Evolutionary conservation across 306 rosid species (phyloP).

Genomic region (Quercus alba): DNA sequence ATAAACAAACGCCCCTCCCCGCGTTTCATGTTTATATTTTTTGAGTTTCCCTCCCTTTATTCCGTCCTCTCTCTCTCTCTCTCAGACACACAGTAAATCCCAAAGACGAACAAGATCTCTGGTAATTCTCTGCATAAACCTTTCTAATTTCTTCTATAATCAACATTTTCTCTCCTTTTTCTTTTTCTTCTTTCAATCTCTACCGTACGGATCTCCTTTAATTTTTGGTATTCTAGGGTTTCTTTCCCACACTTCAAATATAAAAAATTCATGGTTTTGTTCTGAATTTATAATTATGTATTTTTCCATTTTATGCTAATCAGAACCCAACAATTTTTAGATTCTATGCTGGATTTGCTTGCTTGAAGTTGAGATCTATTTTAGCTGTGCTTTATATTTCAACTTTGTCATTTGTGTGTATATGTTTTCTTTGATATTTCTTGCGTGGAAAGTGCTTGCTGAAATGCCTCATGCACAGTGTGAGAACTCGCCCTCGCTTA

Average conservation of each 20-base stretch:
- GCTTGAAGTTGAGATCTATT: background rate
- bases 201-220: background rate
- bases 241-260: background rate
- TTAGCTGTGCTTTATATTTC: background rate
- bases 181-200: background rate
- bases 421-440: background rate
- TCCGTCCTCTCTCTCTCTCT: no score
- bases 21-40: background rate
- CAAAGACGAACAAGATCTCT: background rate
- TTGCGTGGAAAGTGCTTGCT: background rate
- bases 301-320: background rate
- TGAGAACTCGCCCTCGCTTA: background rate
- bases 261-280: background rate
- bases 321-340: no score
- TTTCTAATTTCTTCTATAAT: background rate
- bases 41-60: slow-evolving; percentile 30
- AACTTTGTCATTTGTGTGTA: background rate
- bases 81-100: no score
- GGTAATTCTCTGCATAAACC: background rate
- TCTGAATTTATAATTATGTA: background rate
- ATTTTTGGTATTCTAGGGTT: background rate
- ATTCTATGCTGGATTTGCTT: background rate
- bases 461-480: no score
- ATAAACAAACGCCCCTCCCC: no score
- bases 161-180: background rate